Evolutionary conservation across 371 early-diverging fungal genomes (phyloP), one percentile per base, ranked within the genome.

Genomic region (Rhizopus stolonifer): DNA sequence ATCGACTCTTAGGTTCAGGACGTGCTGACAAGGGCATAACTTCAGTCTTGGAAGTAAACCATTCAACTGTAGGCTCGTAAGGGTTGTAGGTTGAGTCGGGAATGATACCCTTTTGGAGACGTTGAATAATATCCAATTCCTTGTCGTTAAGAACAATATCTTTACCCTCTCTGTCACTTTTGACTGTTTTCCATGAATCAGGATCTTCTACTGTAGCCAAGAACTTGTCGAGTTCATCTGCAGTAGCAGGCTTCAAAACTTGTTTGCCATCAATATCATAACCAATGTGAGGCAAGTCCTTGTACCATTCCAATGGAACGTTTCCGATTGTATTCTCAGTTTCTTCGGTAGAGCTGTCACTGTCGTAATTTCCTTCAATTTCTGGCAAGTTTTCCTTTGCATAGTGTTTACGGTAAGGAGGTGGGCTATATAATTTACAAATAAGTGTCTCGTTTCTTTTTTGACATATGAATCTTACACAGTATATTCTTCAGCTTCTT

Each of bases 301-400:
- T 89, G 70, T 98, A 98, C 96, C 96, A 96, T 64, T 94, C 92
- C 70, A 93, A 81, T 14, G 97, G 95, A 15, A 98, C 81, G 56
- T 96, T 94, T 49, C 99, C 99, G 39, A 95, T 85, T 2, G 90
- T 89, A 60, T 91, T 90, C 31, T 73, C 74, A 2, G 81, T 78
- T 80, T 94, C 94, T 69, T 95, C 95, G 1, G 90, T 89, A 8
- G 95, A 93, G 5, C 87, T 83, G 60, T 97, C 97, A 66, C 86
- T 87, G 51, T 91, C 94, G 67, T 95, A 95, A 22, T 82, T 83
- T 24, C 94, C 86, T 40, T 93, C 92, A 62, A 97, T 97, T 60
- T 93, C 91, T 3, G 93, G 90, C 49, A 83, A 73, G 38, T 72
- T 74, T 63, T 74, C 60, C 14, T 48, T 18, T 5, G 60, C 31